Evolutionary conservation across 768 basidiomycete species (phyloP).

Genomic region (Agaricus sinodeliciosus): DNA sequence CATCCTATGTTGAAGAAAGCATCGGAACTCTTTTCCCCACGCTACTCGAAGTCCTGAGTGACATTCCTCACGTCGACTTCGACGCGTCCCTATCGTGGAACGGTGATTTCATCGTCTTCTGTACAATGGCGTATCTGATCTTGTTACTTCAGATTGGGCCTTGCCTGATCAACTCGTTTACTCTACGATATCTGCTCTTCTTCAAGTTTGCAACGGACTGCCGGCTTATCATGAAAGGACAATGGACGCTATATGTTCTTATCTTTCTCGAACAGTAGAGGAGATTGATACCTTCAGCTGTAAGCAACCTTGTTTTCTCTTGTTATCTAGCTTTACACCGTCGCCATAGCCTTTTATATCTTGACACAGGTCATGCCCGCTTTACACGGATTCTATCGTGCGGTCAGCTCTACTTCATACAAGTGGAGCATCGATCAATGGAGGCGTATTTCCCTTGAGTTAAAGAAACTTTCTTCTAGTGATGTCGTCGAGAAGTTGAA

Average conservation of each 20-base stretch:
- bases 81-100: conserved; percentile 77
- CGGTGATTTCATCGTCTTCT: conserved; percentile 36
- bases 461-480: conserved; percentile 59
- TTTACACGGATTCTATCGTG: conserved; percentile 82
- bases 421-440: conserved; percentile 68
- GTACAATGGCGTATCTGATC: background rate
- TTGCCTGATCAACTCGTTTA: conserved; percentile 80
- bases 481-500: conserved; percentile 69
- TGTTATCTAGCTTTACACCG: background rate
- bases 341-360: conserved; percentile 52
- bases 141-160: conserved; percentile 62
- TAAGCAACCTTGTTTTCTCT: conserved; percentile 26
- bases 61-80: conserved; percentile 72
- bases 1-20: conserved; percentile 42
- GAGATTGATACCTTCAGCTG: conserved; percentile 48
- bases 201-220: conserved; percentile 56
- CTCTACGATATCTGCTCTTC: conserved; percentile 69
- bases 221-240: conserved; percentile 41
- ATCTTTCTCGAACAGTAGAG: conserved; percentile 50
- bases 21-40: conserved; percentile 49
- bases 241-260: conserved; percentile 52
- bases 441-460: conserved; percentile 43
- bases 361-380: conserved; percentile 74
- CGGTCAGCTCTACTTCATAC: conserved; percentile 73
- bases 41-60: conserved; percentile 61